Percentiles rank a stretch among this genome's conserved stretches.
These are phyloP conservation scores for Saitozyma podzolica DNA, from an alignment of 768 basidiomycete genomes.

Conservation along the genomic window DNA sequence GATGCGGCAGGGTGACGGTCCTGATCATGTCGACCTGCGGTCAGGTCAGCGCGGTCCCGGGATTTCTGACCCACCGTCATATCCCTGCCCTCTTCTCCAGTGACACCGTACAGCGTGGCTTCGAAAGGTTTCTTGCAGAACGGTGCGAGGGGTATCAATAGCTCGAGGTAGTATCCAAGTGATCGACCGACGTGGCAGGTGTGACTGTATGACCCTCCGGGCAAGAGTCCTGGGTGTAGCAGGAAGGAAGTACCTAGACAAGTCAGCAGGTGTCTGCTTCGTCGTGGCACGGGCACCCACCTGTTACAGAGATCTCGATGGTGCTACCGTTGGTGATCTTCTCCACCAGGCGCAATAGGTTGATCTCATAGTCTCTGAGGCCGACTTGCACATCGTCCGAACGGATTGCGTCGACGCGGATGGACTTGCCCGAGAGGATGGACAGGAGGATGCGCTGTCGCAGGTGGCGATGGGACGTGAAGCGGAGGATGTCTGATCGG, in stretches of 20 bases:
- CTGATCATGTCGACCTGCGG: conserved; percentile 78
- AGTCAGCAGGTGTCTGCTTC: conserved; percentile 8
- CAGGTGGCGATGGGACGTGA: conserved; percentile 72
- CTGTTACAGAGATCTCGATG: conserved; percentile 95
- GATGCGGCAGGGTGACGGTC: conserved; percentile 84
- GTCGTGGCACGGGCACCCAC: conserved; percentile 54
- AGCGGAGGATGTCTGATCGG: conserved; percentile 44
- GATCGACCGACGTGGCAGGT: conserved; percentile 86
- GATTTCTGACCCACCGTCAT: conserved; percentile 67
- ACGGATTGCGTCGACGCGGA: conserved; percentile 83
- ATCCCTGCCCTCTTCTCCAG: conserved; percentile 80
- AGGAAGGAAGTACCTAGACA: conserved; percentile 79
- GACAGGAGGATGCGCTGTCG: conserved; percentile 84
- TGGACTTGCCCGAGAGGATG: conserved; percentile 78
- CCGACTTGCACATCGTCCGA: conserved; percentile 93
- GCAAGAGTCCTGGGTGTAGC: conserved; percentile 86
- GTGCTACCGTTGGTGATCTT: conserved; percentile 89
- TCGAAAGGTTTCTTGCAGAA: conserved; percentile 86
- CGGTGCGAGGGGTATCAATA: conserved; percentile 82
- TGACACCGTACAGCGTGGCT: conserved; percentile 81
- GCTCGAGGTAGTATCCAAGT: conserved; percentile 92
- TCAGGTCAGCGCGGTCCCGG: conserved; percentile 3
- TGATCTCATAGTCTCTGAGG: conserved; percentile 90
- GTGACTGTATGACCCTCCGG: conserved; percentile 76
- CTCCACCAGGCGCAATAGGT: conserved; percentile 80